Base-by-base conservation (phyloP, 2,329 filamentous ascomycete species). In the Mollisiaceae sp. region DNA sequence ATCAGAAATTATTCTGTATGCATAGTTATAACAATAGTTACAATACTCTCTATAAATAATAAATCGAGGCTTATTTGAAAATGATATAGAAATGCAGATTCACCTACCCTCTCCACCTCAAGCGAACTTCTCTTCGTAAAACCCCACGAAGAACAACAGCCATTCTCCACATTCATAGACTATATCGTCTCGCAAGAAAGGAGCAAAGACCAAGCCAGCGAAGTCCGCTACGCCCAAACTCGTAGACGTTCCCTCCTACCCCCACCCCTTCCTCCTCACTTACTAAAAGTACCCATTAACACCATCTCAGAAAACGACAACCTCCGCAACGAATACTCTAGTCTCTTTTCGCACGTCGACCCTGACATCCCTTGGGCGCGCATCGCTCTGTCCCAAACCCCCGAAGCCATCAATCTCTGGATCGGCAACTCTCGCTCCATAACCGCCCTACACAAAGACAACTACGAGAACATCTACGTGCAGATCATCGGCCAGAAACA, bases 391-490 rank as follows among this genome's bases (percentile, higher is more conserved):
- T 80, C 85, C 45, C 81, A 83, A 58, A 74, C 79, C 0, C 90
- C 91, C 0, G 92, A 95, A 68, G 92, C 92, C 15, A 85, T 93
- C 67, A 95, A 95, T 75, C 82, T 95, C 73, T 67, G 65, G 92
- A 87, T 95, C 59, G 92, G 92, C 62, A 91, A 92, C 78, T 86
- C 86, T 1, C 82, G 81, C 43, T 91, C 88, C 32, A 82, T 85
- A 0, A 94, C 91, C 0, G 89, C 90, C 0, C 77, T 94, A 62
- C 92, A 95, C 79, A 91, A 90, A 73, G 92, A 95, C 78, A 91
- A 91, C 72, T 94, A 94, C 76, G 91, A 95, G 77, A 95, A 95
- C 75, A 83, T 95, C 0, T 95, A 94, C 76, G 89, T 92, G 1
- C 91, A 94, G 73, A 77, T 94, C 15, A 77, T 87, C 0, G 92